A percentile compares a stretch with the other conserved stretches of the same genome.
Evolutionary conservation across 129 eudicot genomes (phyloP).

Genomic region (Helianthus tuberosus): DNA sequence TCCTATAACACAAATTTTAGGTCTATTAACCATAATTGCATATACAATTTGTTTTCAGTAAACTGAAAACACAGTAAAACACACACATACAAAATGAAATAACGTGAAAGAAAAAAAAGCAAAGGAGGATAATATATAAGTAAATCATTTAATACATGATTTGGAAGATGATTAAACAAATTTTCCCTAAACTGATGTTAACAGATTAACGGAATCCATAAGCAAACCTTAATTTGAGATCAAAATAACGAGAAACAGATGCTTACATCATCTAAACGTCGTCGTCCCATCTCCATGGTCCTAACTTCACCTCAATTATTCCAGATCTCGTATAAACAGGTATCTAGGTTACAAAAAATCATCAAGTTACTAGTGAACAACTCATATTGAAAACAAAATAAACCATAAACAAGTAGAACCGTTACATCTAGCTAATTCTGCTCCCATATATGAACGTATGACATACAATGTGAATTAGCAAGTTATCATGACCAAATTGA

Average conservation of each 20-base stretch:
- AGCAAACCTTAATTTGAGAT: conserved; percentile 17
- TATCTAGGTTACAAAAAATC: conserved; percentile 12
- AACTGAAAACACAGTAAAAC: not conserved
- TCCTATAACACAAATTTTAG: conserved; percentile 41
- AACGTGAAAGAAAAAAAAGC: not conserved
- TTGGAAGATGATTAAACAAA: not conserved
- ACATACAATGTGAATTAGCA: not conserved
- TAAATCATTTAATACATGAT: conserved; percentile 11
- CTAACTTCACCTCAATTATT: conserved; percentile 17
- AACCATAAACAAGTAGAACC: not conserved
- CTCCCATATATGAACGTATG: not conserved
- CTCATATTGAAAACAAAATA: not conserved
- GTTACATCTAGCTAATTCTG: not conserved
- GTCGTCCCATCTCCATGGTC: conserved; percentile 24
- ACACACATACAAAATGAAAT: conserved; percentile 9
- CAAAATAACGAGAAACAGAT: conserved; percentile 19
- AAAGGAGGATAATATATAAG: conserved; percentile 13
- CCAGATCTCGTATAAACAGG: conserved; percentile 13
- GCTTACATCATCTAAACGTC: conserved; percentile 38
- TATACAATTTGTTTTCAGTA: not conserved
- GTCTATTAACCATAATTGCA: not conserved
- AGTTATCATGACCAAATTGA: conserved; percentile 6
- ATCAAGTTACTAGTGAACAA: conserved; percentile 1
- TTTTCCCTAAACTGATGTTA: conserved; percentile 2
- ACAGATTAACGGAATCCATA: conserved; percentile 6